Evolutionary conservation across 176 grass and related monocot genomes (phyloP).

Genomic region (Aegilops tauschii): DNA sequence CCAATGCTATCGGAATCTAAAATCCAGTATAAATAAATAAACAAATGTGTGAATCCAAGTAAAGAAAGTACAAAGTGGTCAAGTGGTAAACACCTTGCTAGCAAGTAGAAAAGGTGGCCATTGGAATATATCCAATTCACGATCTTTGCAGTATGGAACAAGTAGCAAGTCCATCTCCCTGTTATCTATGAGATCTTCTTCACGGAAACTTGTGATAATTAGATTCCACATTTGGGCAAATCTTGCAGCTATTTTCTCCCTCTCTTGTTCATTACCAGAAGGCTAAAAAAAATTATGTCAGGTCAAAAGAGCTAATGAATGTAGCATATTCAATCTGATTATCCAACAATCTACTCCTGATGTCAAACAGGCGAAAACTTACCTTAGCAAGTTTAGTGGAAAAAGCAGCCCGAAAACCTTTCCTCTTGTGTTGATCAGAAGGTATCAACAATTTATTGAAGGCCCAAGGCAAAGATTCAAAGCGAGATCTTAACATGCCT

Average conservation of each 20-base stretch:
- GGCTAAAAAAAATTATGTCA: conserved; percentile 37
- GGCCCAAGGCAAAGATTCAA: conserved; percentile 68
- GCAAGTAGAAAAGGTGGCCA: conserved; percentile 99
- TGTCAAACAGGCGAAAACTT: not conserved
- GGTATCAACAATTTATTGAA: conserved; percentile 79
- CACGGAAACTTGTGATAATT: conserved; percentile 85
- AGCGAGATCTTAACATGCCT: conserved; percentile 95
- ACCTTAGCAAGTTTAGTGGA: conserved; percentile 59
- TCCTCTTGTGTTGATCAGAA: conserved; percentile 61
- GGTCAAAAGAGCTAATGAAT: not conserved
- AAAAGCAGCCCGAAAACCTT: conserved; percentile 59
- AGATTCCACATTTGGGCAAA: conserved; percentile 99
- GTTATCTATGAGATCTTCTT: conserved; percentile 96
- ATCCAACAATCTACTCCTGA: conserved; percentile 23
- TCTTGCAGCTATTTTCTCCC: conserved; percentile 74
- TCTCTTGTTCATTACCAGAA: conserved; percentile 41
- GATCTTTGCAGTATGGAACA: conserved; percentile 93
- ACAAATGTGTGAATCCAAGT: conserved; percentile 16
- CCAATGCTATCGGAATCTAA: conserved; percentile 94
- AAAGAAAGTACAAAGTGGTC: conserved; percentile 20
- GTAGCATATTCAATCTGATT: conserved; percentile 1
- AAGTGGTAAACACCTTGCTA: conserved; percentile 70
- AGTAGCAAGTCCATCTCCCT: conserved; percentile 95
- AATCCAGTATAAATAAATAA: conserved; percentile 29
- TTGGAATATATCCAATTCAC: conserved; percentile 75